Percentiles rank a stretch among this genome's conserved stretches.
phyloP scores from a whole-genome alignment of 2,329 filamentous ascomycete genomes.

The Graphilbum ipis-grandicollis region DNA sequence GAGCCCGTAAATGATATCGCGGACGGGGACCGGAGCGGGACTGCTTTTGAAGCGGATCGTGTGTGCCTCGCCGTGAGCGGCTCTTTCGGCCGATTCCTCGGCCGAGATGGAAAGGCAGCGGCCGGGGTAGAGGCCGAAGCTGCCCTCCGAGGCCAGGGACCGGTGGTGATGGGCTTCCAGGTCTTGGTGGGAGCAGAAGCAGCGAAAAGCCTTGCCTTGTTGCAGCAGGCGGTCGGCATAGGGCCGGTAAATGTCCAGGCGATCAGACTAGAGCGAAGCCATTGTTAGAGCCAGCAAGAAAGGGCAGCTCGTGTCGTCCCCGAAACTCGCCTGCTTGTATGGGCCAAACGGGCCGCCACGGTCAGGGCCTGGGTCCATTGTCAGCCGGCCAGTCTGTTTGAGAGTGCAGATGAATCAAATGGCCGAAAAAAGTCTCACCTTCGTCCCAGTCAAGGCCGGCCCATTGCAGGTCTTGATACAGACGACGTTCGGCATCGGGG shows the following conservation, averaged over 20 bases:
- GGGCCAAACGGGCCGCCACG: constrained; percentile 69
- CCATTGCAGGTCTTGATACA: constrained; percentile 74
- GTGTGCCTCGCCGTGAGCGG: constrained; percentile 50
- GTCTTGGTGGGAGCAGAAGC: constrained; percentile 68
- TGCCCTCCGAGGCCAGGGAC: constrained; percentile 35
- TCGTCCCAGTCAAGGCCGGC: constrained; percentile 87
- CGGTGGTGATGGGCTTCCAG: constrained; percentile 49
- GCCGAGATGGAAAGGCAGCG: constrained; percentile 51
- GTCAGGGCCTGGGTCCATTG: constrained; percentile 43
- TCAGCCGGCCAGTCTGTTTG: neutral
- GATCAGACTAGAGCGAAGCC: constrained; percentile 45
- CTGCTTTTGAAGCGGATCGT: constrained; percentile 62
- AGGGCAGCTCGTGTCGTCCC: too few species aligned
- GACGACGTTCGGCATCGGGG: constrained; percentile 55
- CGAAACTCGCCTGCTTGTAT: constrained; percentile 51
- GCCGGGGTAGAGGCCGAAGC: constrained; percentile 32
- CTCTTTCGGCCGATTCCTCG: constrained; percentile 54
- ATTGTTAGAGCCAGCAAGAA: too few species aligned
- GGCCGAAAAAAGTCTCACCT: constrained; percentile 29
- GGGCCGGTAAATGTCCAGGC: constrained; percentile 52
- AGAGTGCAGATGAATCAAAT: too few species aligned
- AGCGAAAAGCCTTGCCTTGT: constrained; percentile 67
- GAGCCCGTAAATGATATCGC: constrained; percentile 64
- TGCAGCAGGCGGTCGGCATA: constrained; percentile 54
- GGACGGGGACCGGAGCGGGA: constrained; percentile 42